Evolutionary conservation across 164 flowering plant species (phyloP), one percentile per base, ranked within the genome.

Genomic region (Annona cherimola): DNA sequence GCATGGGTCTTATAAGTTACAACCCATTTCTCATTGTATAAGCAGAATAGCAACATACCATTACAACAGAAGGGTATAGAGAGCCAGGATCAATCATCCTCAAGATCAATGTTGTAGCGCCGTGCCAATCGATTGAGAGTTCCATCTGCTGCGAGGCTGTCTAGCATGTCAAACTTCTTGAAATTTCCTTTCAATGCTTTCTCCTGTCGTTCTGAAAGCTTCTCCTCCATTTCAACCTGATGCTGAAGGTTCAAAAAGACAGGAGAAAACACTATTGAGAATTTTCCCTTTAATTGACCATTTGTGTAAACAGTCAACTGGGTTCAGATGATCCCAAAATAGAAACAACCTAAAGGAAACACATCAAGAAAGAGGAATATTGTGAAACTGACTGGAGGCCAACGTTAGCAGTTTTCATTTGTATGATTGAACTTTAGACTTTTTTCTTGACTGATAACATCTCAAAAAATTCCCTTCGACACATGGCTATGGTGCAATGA

Each of bases 121-220:
- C 57, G 42, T 9, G 83, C 89, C 81, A 94, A 77, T 20, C 75
- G 71, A 2, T 42, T 46, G n/a, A 82, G 76, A 67, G 85, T 74
- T 50, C 83, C 80, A 79, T 86, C 87, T 40, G 11, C 1, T 11
- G 80, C 3, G 45, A 85, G 64, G 19, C 72, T 26, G 0, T 90
- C 88, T 2, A 88, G 68, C 79, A 78, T 66, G 61, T 88, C 85
- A 26, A 64, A 85, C 85, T 90, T 92, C 86, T 83, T 82, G 66
- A 77, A 81, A 46, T 81, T 83, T 2, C 81, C 71, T 62, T 81
- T 84, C 12, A 92, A 84, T 1, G 70, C 16, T 63, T 84, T 83
- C 5, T 12, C 64, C 63, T 90, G 98, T 70, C 83, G 79, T 71
- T 81, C 78, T 11, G 85, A 83, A 8, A 90, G 91, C 69, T 87